Conservation (phyloP, 2,329 filamentous ascomycete species). For the Rutstroemia sp. region DNA sequence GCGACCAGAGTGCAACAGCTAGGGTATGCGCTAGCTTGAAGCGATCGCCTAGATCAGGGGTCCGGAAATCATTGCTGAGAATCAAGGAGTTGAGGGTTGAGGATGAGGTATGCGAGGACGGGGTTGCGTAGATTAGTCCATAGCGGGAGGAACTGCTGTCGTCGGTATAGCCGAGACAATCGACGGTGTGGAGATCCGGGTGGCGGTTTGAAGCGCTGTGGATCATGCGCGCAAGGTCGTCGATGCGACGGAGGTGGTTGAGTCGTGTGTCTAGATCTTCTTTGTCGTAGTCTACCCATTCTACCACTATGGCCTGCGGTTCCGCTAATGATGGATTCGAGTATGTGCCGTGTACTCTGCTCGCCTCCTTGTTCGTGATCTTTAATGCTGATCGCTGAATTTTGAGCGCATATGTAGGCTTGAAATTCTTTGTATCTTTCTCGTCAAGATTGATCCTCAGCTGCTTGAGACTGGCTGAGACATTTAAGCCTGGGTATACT, state of each 20-base stretch:
- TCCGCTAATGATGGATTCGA: conserved; percentile 28
- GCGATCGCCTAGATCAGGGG: conserved; percentile 38
- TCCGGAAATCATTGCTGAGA: conserved; percentile 33
- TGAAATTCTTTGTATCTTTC: conserved; percentile 34
- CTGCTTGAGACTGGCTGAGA: conserved; percentile 38
- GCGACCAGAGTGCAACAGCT: conserved; percentile 39
- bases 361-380: conserved; percentile 16
- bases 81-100: conserved; percentile 37
- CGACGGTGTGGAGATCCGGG: conserved; percentile 40
- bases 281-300: conserved; percentile 39
- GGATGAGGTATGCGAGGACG: conserved; percentile 26
- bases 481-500: conserved; percentile 36
- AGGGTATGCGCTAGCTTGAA: conserved; percentile 37
- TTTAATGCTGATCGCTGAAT: conserved; percentile 31
- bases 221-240: conserved; percentile 41
- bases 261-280: conserved; percentile 35
- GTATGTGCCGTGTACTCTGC: conserved; percentile 29
- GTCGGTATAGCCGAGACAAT: conserved; percentile 41
- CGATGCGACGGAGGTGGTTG: conserved; percentile 37
- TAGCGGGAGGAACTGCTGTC: conserved; percentile 34
- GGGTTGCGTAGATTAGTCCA: conserved; percentile 37
- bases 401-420: conserved; percentile 36
- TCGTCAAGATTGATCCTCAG: conserved; percentile 40
- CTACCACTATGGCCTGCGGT: conserved; percentile 32
- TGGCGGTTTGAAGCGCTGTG: conserved; percentile 38